Percentiles rank a stretch among this genome's conserved stretches.
These are phyloP conservation scores for Pontederia paniculata DNA, from an alignment of 176 grass and related monocot genomes.

Conservation along the genomic window DNA sequence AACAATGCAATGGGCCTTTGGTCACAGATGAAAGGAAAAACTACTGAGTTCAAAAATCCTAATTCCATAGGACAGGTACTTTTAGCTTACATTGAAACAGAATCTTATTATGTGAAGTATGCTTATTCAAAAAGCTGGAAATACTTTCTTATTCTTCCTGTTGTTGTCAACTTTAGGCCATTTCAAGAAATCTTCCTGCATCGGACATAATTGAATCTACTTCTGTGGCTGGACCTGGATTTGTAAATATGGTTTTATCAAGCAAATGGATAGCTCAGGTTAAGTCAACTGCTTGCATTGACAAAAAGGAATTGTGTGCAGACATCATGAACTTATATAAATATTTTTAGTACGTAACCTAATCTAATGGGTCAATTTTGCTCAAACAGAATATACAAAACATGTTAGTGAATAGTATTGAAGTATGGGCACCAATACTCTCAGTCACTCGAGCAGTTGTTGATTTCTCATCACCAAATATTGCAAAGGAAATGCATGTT, in stretches of 20 bases:
- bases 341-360: neutral
- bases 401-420: slow-evolving; percentile 75
- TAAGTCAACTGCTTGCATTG: neutral
- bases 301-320: neutral
- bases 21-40: slow-evolving; percentile 80
- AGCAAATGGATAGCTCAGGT: slow-evolving; percentile 86
- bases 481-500: slow-evolving; percentile 99
- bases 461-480: slow-evolving; percentile 95
- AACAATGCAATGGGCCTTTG: slow-evolving; percentile 96
- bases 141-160: too few species aligned
- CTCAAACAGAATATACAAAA: slow-evolving; percentile 63
- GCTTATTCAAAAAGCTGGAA: too few species aligned
- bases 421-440: slow-evolving; percentile 70
- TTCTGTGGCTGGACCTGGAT: slow-evolving; percentile 90
- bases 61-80: slow-evolving; percentile 79
- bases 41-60: slow-evolving; percentile 73
- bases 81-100: neutral
- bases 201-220: slow-evolving; percentile 83
- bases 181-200: slow-evolving; percentile 65
- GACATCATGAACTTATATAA: neutral
- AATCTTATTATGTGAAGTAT: too few species aligned
- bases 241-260: slow-evolving; percentile 86
- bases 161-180: slow-evolving; percentile 25
- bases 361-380: neutral
- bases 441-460: slow-evolving; percentile 54